Percentiles rank a stretch among this genome's conserved stretches.
Evolutionary conservation across 2,329 filamentous ascomycete genomes (phyloP).

Genomic region (Aspergillus fructus): DNA sequence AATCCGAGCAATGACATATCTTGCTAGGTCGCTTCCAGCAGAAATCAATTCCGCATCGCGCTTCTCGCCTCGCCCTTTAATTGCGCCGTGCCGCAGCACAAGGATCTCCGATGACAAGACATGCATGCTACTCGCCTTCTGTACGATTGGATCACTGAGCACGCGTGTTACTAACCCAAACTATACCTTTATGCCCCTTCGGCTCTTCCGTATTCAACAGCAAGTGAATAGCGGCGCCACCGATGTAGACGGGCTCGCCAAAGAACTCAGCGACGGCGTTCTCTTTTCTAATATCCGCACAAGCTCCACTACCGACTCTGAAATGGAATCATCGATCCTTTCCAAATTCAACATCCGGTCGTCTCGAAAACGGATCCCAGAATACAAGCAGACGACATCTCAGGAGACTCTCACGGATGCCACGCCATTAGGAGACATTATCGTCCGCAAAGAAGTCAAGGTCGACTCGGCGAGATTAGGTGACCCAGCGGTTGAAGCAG

Average conservation of each 20-base stretch:
- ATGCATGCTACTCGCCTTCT: conserved; percentile 55
- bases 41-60: conserved; percentile 33
- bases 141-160: conserved; percentile 63
- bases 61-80: conserved; percentile 39
- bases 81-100: conserved; percentile 34
- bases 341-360: conserved; percentile 26
- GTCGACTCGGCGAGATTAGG: conserved; percentile 47
- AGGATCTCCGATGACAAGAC: conserved; percentile 31
- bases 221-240: conserved; percentile 56
- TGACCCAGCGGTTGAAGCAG: conserved; percentile 20
- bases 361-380: conserved; percentile 8
- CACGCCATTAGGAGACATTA: conserved; percentile 54
- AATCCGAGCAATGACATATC: conserved; percentile 35
- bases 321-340: conserved; percentile 20
- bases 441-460: conserved; percentile 62
- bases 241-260: conserved; percentile 60
- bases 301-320: conserved; percentile 25
- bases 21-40: conserved; percentile 44
- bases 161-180: conserved; percentile 51
- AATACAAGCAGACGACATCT: conserved; percentile 2
- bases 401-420: conserved; percentile 24
- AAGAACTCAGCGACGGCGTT: conserved; percentile 62
- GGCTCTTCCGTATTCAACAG: conserved; percentile 67
- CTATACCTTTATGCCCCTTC: conserved; percentile 61
- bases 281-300: conserved; percentile 40